Evolutionary conservation across 116 monocot species (phyloP), one percentile per base, ranked within the genome.

Genomic region (Cymodocea nodosa): DNA sequence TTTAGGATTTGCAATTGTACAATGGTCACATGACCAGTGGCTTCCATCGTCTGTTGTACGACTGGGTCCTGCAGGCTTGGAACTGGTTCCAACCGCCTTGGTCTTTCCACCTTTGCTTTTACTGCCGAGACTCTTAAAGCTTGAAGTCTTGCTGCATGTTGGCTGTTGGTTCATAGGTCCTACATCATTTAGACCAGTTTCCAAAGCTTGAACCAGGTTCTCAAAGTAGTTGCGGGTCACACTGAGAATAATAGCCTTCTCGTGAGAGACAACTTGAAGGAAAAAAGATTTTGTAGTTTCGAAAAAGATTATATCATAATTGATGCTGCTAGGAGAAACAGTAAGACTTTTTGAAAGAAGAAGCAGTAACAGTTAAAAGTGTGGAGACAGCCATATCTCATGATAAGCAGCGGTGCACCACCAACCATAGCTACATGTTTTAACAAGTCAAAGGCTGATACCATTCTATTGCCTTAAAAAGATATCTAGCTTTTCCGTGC

Each of bases 201-300:
- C 89, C 15, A 89, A 64, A 0, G 85, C 83, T 19, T 78, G 75
- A 16, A 89, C 89, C 7, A 89, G 78, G 71, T 89, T 89, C 73
- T 89, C 85, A 37, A 89, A 89, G 74, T 89, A 89, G 72, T 89
- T 89, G 11, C 85, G 73, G 9, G 89, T 89, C 40, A 89, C 89
- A 74, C 89, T 89, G 80, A 59, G 50, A 58, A 39, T 40, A 23
- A 36, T 19, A 19, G 7, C 37, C 37, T 18, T 44, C 39, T 44
- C 7, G 36, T 62, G 18, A 62, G 39, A 36, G 39, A 62, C 9
- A 60, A 34, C 35, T 7, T 18, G 2, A 15, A 44, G 39, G 39
- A n/a, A 62, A 20, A 13, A 62, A 6, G 18, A 30, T 30, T 3
- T 30, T 3, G 30, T 30, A 30, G 30, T 30, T 30, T 30, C 30